Evolutionary conservation across 148 eudicot species (phyloP), one percentile per base, ranked within the genome.

Genomic region (Rhododendron vialii): DNA sequence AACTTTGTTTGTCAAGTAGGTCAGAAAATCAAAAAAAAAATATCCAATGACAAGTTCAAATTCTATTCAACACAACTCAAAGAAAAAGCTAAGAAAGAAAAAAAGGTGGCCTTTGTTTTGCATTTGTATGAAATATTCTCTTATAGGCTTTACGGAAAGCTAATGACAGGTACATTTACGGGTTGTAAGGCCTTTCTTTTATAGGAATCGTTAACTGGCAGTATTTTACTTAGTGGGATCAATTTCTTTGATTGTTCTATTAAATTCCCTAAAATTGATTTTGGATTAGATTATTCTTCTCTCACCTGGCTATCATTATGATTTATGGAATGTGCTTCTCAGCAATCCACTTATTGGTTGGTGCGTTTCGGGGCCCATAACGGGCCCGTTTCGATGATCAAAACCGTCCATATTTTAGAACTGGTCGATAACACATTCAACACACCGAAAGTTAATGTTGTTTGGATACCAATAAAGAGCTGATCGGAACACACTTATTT

Each of bases 141-240:
- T 14, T 55, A 55, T 88, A 67, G 82, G 85, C 89, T 86, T 91
- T 90, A 77, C 81, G 89, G 89, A 93, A 93, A 91, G 89, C 57
- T 24, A 90, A 47, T 76, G 88, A 87, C 48, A 83, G 88, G 88
- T 92, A 88, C 92, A 89, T 87, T 91, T 90, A 92, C 87, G 92
- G 91, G 85, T 81, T 88, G 88, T 89, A 90, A 75, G 89, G 91
- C 77, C 30, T 80, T 78, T 63, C 85, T 85, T 88, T 69, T 41
- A 61, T 43, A 83, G 83, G 90, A 91, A 87, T 88, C 85, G n/a
- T 80, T 88, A 82, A 83, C 80, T 79, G 86, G 87, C 57, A 87
- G 41, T 76, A 26, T 15, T 30, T 26, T 15, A 3, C 33, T 2
- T 82, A 45, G 85, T 84, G 61, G 65, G 43, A 80, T 71, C 76